Conservation (phyloP, 1,284 basidiomycete genomes). For the Termitomyces sp. region DNA sequence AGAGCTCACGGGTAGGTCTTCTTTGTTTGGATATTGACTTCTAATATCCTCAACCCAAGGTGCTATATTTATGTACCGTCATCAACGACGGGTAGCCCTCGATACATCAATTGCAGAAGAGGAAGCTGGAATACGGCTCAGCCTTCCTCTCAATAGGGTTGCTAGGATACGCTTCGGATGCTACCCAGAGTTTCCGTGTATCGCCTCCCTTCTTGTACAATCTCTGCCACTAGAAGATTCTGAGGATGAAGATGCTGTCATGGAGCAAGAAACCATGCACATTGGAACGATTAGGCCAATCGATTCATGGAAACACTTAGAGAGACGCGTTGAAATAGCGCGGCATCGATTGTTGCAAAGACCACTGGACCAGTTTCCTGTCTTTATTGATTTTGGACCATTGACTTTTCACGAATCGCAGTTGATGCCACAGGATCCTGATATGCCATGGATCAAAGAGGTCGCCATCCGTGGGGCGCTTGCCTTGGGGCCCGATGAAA, state of each 20-base stretch:
- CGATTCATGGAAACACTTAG: conserved; percentile 26
- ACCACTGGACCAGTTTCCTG: conserved; percentile 19
- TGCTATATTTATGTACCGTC: conserved; percentile 42
- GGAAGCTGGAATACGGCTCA: conserved; percentile 46
- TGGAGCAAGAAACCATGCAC: conserved; percentile 25
- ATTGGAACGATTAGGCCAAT: conserved; percentile 26
- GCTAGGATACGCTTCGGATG: conserved; percentile 19
- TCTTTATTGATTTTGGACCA: conserved; percentile 41
- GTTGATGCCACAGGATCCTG: conserved; percentile 9
- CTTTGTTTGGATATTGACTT: neutral
- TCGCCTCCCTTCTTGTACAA: conserved; percentile 22
- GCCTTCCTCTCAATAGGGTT: conserved; percentile 50
- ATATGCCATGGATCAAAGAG: conserved; percentile 23
- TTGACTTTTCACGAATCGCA: conserved; percentile 29
- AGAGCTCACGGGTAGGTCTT: conserved; percentile 40
- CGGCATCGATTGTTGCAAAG: conserved; percentile 21
- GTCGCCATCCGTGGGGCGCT: conserved; percentile 29
- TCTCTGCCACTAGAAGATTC: conserved; percentile 17
- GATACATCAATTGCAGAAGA: conserved; percentile 26
- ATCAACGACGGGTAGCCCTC: conserved; percentile 34
- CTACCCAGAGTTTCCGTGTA: conserved; percentile 19
- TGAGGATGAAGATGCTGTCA: conserved; percentile 14
- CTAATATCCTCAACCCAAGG: conserved; percentile 22
- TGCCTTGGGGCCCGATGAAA: conserved; percentile 28
- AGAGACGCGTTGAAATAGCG: conserved; percentile 24